Base-by-base conservation (phyloP, 2,329 filamentous ascomycete genomes). In the Coleophoma cylindrospora region DNA sequence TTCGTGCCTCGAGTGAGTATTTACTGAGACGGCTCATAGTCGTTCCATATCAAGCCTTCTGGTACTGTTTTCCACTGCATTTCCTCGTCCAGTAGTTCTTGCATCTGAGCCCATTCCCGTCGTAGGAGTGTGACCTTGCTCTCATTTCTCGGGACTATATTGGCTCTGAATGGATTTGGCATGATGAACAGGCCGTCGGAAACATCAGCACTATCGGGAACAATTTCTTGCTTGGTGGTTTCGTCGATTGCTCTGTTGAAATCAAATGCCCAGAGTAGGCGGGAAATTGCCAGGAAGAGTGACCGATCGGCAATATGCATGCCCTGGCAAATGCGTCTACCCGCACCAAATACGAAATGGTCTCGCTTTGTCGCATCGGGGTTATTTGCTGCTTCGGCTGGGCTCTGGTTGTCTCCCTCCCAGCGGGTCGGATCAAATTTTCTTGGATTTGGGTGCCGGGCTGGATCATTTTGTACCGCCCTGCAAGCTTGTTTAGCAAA, bases 241-340 rank as follows among this genome's bases (percentile, higher is more conserved):
- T 15, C 52, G 55, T 67, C 63, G 12, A 56, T 54, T 2, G 60
- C 49, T 0, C 64, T 59, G 36, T 52, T 41, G n/a, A 57, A 47
- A 21, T 55, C 34, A 32, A 57, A 57, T 5, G 37, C 53, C 54
- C 54, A 57, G 13, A 56, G 21, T 19, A 79, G 66, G 3, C 74
- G 67, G 4, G 74, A 67, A 33, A 77, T 71, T 10, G 59, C 68
- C 2, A 79, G 61, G 55, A 74, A 76, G 22, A 79, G 54, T 15
- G 64, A 68, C 2, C 69, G 68, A 53, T 79, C 74, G 0, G 75
- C 76, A 4, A 83, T 67, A 48, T 80, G 74, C 34, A 79, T 75
- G 0, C 80, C 80, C 2, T 73, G 78, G 58, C 80, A 84, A 41
- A 82, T 70, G 17, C 79, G 70, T 6, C 79, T 68, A 1, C 80